Evolutionary conservation across 192 early-diverging fungal species (phyloP).

Genomic region (Backusella tuberculispora): DNA sequence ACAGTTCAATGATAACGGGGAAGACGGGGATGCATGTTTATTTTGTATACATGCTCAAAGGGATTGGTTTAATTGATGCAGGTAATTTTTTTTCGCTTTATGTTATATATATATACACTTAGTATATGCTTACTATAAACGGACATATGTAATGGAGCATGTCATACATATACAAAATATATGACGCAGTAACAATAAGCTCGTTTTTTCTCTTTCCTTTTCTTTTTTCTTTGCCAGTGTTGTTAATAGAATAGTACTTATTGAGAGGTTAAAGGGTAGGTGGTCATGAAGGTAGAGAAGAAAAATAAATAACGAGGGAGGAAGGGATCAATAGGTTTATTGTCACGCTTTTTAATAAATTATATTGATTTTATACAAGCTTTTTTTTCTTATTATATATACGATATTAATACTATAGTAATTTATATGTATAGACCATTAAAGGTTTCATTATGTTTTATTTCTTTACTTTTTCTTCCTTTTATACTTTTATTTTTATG

Average conservation of each 20-base stretch:
- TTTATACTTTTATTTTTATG: not conserved
- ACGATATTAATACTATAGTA: no score
- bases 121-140: not conserved
- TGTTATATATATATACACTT: not conserved
- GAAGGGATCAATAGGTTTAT: not conserved
- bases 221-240: no score
- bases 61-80: conserved; percentile 5
- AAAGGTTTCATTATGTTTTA: not conserved
- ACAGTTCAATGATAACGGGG: not conserved
- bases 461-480: not conserved
- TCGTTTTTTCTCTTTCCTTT: no score
- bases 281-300: not conserved
- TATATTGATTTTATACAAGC: not conserved
- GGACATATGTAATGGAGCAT: not conserved
- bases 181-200: not conserved
- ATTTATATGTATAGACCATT: no score
- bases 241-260: no score
- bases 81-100: not conserved
- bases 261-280: not conserved
- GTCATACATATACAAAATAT: not conserved
- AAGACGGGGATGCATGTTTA: not conserved
- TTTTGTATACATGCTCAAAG: not conserved
- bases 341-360: not conserved
- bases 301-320: conserved; percentile 15
- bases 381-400: not conserved